Base-by-base conservation (phyloP, 768 basidiomycete species). In the Tulasnella sp. region DNA sequence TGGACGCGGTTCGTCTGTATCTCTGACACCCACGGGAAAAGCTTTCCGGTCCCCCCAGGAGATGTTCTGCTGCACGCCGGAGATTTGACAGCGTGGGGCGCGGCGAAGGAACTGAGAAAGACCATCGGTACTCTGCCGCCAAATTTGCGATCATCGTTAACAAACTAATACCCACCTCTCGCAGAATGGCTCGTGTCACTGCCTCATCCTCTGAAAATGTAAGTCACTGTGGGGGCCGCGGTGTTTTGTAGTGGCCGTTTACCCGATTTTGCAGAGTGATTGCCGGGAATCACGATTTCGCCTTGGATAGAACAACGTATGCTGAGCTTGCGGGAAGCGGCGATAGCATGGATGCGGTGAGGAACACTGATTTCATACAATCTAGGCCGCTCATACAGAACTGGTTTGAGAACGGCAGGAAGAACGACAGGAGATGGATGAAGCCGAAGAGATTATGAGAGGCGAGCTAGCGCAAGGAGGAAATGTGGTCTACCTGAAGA, bases 1-100 rank as follows among this genome's bases (percentile, higher is more conserved):
- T 79, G 78, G 78, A 81, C 81, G 15, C 77, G 81, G 29, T 81
- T 81, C 61, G 78, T 81, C 10, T 81, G 81, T 35, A 70, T 81
- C 26, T 79, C 77, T 46, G 81, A 81, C 70, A 80, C 81, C 10
- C 81, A 81, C 46, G 61, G 75, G 35, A 78, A 81, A 39, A 80
- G 79, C 32, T 81, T 81, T 42, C 55, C 69, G 20, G 79, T 81
- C 18, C 81, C 81, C 13, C 77, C 78, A n/a, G 81, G 81, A 6
- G 81, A 81, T 70, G 72, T 81, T 61, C 79, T 81, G 15, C 55
- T 81, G 13, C 81, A 81, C 42, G 70, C 81, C 46, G 81, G 81
- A 23, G 81, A 81, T 78, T 70, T 81, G 73, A 81, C 81, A 23
- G 11, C 72, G 20, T 26, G 39, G 23, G 74, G 79, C n/a, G 26